phyloP scores from a whole-genome alignment of 2,329 filamentous ascomycete genomes.

The Alternaria hordeiaustralica region DNA sequence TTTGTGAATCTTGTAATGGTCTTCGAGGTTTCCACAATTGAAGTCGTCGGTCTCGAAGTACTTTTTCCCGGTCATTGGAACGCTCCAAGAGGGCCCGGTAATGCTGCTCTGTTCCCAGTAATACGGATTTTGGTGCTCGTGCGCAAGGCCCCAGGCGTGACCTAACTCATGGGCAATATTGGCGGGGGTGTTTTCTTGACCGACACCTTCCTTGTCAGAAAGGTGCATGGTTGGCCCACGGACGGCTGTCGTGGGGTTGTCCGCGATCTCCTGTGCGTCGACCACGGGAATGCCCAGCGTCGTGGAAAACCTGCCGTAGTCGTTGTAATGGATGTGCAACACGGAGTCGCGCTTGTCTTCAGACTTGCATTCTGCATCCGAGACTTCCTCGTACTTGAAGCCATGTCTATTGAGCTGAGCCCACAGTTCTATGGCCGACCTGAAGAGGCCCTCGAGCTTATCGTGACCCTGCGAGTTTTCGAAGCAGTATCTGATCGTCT shows the following conservation, averaged over 20 bases:
- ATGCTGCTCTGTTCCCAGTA: neutral
- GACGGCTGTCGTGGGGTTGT: neutral
- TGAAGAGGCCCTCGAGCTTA: neutral
- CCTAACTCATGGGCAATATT: neutral
- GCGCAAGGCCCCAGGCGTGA: neutral
- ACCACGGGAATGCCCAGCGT: neutral
- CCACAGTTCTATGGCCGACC: neutral
- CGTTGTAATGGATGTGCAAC: neutral
- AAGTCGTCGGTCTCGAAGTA: neutral
- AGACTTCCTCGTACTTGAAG: neutral
- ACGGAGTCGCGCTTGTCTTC: neutral
- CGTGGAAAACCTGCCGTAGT: neutral
- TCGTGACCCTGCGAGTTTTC: too few species aligned
- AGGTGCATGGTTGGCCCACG: neutral
- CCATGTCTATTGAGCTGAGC: neutral
- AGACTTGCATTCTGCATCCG: neutral
- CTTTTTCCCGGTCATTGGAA: neutral
- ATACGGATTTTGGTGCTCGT: neutral
- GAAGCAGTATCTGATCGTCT: neutral
- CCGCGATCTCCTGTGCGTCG: neutral
- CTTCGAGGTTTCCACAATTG: neutral
- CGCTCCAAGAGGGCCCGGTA: neutral
- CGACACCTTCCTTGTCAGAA: neutral
- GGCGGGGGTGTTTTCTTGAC: neutral
- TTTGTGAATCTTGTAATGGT: neutral